A percentile compares a stretch with the other conserved stretches of the same genome.
Evolutionary conservation across 1,284 basidiomycete genomes (phyloP).

Genomic region (Rhodotorula sp.): DNA sequence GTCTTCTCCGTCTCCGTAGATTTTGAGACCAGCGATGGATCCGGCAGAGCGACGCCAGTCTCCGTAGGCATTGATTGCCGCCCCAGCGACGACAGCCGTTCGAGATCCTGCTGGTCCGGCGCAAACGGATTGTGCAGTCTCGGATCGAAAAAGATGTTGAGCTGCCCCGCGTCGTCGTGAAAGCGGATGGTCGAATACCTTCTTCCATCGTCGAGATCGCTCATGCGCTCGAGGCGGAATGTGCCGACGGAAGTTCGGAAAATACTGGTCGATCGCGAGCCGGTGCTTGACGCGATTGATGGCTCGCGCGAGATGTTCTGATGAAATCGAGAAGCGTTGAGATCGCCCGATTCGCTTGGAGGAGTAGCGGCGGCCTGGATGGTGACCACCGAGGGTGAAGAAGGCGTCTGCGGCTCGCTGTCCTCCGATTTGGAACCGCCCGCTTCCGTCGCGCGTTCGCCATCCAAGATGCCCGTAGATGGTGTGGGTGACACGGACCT

Average conservation of each 20-base stretch:
- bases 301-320: background rate
- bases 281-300: background rate
- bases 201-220: background rate
- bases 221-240: background rate
- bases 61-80: background rate
- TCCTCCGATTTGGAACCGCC: no score
- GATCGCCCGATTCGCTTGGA: no score
- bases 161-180: background rate
- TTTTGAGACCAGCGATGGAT: no score
- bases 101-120: background rate
- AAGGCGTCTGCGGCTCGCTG: no score
- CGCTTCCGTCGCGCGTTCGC: no score
- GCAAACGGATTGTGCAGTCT: constrained; percentile 23
- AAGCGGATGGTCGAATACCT: constrained; percentile 15
- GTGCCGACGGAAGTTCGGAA: constrained; percentile 9
- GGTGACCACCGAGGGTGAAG: no score
- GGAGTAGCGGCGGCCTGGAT: no score
- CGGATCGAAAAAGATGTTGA: constrained; percentile 32
- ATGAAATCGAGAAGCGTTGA: fast-evolving
- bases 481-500: no score
- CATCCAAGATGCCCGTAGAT: no score
- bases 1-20: no score
- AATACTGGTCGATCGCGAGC: background rate
- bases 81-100: no score
- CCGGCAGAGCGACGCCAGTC: no score